Base-by-base conservation (phyloP, 2,329 filamentous ascomycete genomes). In the Nakataea oryzae region DNA sequence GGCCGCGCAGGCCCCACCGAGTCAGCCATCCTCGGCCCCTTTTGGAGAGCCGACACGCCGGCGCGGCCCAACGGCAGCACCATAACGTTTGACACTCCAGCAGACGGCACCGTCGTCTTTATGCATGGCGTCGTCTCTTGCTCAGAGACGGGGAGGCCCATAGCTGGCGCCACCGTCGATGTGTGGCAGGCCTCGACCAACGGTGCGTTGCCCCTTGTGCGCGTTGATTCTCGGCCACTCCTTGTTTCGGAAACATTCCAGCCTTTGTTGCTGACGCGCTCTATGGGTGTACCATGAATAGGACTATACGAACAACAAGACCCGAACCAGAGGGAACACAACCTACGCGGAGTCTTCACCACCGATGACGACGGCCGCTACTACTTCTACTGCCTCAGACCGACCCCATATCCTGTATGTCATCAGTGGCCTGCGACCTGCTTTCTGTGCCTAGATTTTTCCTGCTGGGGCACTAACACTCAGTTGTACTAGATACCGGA, bases 241-340 rank as follows among this genome's bases (percentile, higher is more conserved):
- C 7, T 56, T 17, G 54, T 24, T 17, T 47, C 30, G 27, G 7
- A 7, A 17, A 26, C 4, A 21, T 3, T 61, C 59, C 4, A 30
- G 27, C 8, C 2, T 4, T 30, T 3, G 13, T 21, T 54, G 29
- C 34, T 62, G 27, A 59, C 26, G 11, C 17, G 6, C 30, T 26
- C 47, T 27, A 9, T 9, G 17, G 41, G 8, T 5, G 21, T 17
- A 13, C 41, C 6, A 21, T 11, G 6, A 50, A 12, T 34, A 76
- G 76, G 77, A 11, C 69, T 79, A 69, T 87, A 88, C 66, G 88
- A 91, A 75, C 88, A 91, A 74, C 89, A 92, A 73, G 89, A 92
- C 66, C 76, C 60, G 1, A 32, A 59, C 1, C 66, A 67, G 63
- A 54, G 50, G 26, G 66, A 66, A 32, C 29, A 62, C 47, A 67